Conservation (phyloP, 306 rosid species). For the Trichosanthes cucumerina region DNA sequence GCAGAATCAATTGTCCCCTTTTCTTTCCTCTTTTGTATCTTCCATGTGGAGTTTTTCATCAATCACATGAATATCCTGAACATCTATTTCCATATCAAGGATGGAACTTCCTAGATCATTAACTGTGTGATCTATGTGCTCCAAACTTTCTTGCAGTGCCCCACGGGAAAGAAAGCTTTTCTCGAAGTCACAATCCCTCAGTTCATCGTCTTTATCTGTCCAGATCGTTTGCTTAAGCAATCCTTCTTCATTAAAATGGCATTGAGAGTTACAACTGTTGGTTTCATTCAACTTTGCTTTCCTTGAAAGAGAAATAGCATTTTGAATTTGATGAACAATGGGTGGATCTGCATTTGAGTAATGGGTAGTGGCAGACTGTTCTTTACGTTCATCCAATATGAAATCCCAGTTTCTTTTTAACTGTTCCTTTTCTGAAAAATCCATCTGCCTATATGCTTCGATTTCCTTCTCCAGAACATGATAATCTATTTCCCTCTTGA, state of each 20-base stretch:
- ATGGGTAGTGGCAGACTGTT: constrained; percentile 18
- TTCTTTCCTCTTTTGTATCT: constrained; percentile 16
- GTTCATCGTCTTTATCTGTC: constrained; percentile 4
- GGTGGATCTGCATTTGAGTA: constrained; percentile 22
- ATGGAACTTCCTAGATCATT: constrained; percentile 12
- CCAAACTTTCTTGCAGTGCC: constrained; percentile 19
- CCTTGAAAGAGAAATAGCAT: constrained; percentile 11
- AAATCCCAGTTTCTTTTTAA: constrained; percentile 23
- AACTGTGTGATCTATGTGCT: constrained; percentile 15
- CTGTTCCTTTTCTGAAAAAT: constrained; percentile 22
- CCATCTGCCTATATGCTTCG: constrained; percentile 52
- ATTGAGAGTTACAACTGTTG: constrained; percentile 15
- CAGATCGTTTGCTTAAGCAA: not conserved
- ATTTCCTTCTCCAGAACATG: constrained; percentile 63
- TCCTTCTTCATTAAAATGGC: constrained; percentile 13
- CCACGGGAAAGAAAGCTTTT: constrained; percentile 13
- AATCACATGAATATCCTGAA: constrained; percentile 58
- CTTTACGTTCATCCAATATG: constrained; percentile 24
- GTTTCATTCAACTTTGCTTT: constrained; percentile 9
- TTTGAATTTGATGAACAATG: constrained; percentile 14
- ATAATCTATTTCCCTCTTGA: constrained; percentile 70
- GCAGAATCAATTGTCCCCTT: constrained; percentile 10
- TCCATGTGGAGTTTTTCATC: constrained; percentile 35
- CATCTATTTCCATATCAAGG: constrained; percentile 37
- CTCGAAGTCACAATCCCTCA: constrained; percentile 9